phyloP scores from a whole-genome alignment of 805 yeast species.

The Nakazawaea populi region DNA sequence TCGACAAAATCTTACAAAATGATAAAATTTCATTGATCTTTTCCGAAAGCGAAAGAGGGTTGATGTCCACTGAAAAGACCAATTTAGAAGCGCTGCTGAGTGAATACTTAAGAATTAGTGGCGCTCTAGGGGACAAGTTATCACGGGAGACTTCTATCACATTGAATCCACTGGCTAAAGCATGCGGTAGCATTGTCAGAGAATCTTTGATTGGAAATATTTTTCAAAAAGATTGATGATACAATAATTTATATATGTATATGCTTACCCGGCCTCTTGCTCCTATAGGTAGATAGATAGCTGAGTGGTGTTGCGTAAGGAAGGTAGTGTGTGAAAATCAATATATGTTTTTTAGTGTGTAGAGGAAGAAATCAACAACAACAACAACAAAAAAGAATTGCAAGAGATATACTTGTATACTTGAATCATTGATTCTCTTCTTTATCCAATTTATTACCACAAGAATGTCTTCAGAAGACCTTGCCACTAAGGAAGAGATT shows the following conservation, averaged over 20 bases:
- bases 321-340: no score
- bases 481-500: constrained; percentile 68
- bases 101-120: constrained; percentile 1
- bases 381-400: no score
- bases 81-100: constrained; percentile 1
- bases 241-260: no score
- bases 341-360: no score
- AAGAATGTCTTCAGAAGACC: constrained; percentile 32
- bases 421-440: background rate
- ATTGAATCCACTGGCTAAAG: constrained; percentile 5
- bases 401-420: no score
- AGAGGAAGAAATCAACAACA: no score
- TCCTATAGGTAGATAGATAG: background rate
- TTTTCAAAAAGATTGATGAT: background rate
- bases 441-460: background rate
- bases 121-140: background rate
- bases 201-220: background rate
- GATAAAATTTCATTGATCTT: background rate
- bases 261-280: background rate
- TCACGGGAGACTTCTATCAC: background rate
- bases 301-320: background rate
- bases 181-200: constrained; percentile 7
- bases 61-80: background rate
- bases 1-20: background rate
- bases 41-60: background rate